phyloP scores from a whole-genome alignment of 164 flowering plant genomes.

The Liriodendron chinense region DNA sequence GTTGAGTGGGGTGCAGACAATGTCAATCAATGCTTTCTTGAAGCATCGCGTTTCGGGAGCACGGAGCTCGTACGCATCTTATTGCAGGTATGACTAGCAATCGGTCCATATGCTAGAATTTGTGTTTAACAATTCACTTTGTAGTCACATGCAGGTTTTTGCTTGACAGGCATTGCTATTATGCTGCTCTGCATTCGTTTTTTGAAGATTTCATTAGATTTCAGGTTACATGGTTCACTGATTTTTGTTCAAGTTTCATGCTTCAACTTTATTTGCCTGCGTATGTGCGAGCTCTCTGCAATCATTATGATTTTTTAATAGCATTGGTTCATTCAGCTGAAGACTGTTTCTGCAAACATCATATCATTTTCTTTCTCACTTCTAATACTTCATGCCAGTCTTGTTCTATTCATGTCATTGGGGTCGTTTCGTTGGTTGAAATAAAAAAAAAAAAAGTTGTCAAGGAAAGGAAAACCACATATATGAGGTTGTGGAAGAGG shows the following conservation, averaged over 20 bases:
- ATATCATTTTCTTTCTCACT: background rate
- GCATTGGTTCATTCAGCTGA: background rate
- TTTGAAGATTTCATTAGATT: background rate
- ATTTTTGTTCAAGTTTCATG: too few species aligned
- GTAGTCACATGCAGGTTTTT: background rate
- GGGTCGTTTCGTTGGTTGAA: too few species aligned
- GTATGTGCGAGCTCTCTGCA: background rate
- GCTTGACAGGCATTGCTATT: background rate
- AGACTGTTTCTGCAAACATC: background rate
- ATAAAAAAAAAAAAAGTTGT: too few species aligned
- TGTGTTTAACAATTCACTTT: background rate
- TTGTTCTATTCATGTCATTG: background rate
- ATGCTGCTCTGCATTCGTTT: background rate
- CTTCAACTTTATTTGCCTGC: background rate
- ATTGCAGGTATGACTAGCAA: slow-evolving; percentile 57
- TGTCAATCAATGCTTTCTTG: slow-evolving; percentile 94
- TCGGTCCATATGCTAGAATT: background rate
- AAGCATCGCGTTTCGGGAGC: slow-evolving; percentile 98
- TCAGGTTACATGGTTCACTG: background rate
- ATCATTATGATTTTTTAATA: background rate
- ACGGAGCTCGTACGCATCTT: slow-evolving; percentile 93
- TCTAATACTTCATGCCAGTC: background rate
- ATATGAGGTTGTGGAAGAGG: too few species aligned
- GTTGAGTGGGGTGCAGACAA: slow-evolving; percentile 98
- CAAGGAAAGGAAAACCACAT: too few species aligned